A percentile compares a stretch with the other conserved stretches of the same genome.
phyloP scores from a whole-genome alignment of 352 stramenopile species.

The Blastocystis sp. region DNA sequence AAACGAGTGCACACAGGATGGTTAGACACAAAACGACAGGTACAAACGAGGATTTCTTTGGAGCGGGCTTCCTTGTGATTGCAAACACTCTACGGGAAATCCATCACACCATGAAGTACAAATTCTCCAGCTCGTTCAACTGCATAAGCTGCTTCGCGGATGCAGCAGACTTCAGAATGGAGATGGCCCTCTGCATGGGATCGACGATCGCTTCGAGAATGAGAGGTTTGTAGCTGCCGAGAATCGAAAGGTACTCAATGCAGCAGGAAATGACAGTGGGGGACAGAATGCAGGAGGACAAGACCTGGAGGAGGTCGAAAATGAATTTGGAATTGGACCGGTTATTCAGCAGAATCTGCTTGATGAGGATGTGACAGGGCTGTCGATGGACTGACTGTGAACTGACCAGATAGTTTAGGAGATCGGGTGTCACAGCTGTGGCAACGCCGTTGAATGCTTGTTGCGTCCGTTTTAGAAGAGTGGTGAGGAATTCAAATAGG shows the following conservation, averaged over 20 bases:
- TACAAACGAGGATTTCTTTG: background rate
- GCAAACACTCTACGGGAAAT: background rate
- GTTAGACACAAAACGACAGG: constrained; percentile 1
- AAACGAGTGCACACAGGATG: background rate
- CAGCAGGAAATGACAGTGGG: background rate
- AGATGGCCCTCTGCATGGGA: background rate
- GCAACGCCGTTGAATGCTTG: background rate
- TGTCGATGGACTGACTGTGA: background rate
- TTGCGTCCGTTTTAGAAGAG: background rate
- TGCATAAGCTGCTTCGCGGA: background rate
- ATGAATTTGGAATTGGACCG: background rate
- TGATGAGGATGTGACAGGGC: background rate
- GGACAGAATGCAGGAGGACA: background rate
- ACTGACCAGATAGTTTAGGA: background rate
- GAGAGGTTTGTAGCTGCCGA: constrained; percentile 8
- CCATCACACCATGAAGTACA: background rate
- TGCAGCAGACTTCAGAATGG: background rate
- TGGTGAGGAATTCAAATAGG: background rate
- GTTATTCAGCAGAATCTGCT: background rate
- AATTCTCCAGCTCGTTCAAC: background rate
- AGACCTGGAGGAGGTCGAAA: background rate
- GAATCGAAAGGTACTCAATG: background rate
- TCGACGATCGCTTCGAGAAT: background rate
- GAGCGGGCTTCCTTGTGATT: no score
- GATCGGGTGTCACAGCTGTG: background rate